phyloP scores from a whole-genome alignment of 768 basidiomycete genomes.

The Amanita exitialis region DNA sequence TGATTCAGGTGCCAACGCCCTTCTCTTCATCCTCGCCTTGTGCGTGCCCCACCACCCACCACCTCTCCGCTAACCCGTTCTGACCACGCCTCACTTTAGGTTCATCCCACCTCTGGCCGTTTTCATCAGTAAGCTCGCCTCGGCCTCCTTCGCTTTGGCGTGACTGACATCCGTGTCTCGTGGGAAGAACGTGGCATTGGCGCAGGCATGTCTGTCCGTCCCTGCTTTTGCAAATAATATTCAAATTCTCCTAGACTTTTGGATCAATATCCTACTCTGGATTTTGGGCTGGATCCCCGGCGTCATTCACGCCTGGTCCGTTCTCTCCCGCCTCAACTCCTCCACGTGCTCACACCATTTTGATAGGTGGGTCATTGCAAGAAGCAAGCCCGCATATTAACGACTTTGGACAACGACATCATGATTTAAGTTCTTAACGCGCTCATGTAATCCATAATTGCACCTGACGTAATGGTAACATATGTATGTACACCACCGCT shows the following conservation, averaged over 20 bases:
- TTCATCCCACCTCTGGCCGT: conserved; percentile 5
- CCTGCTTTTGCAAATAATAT: neutral
- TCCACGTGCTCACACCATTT: neutral
- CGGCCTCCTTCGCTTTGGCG: neutral
- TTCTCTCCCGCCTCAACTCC: neutral
- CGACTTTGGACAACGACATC: neutral
- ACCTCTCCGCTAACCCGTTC: neutral
- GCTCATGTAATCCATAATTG: neutral
- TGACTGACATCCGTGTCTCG: neutral
- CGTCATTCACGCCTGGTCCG: conserved; percentile 32
- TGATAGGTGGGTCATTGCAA: conserved; percentile 2
- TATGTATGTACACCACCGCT: neutral
- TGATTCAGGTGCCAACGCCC: neutral
- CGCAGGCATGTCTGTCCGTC: neutral
- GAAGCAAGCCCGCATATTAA: neutral
- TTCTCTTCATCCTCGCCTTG: conserved; percentile 1
- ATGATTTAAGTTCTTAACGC: neutral
- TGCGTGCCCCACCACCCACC: neutral
- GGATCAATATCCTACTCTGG: conserved; percentile 8
- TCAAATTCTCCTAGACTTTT: neutral
- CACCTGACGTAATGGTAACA: no score
- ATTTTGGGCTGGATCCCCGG: conserved; percentile 36
- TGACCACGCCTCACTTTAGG: neutral
- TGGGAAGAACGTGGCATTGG: neutral
- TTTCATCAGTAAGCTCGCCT: conserved; percentile 1